Conservation (phyloP, 768 basidiomycete species). For the Exidia glandulosa region DNA sequence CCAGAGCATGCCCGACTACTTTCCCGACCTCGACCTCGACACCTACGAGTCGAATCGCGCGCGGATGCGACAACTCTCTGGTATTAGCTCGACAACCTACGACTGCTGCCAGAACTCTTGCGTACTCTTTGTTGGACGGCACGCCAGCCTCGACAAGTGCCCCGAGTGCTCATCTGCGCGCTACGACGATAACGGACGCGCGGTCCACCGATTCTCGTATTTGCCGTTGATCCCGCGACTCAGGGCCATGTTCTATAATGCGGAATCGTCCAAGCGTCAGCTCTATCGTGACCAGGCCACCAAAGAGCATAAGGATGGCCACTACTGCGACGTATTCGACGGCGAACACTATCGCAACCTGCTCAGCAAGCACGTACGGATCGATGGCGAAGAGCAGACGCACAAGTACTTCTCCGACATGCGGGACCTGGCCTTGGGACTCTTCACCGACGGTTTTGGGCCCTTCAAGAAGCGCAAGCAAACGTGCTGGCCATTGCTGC, state of each 20-base stretch:
- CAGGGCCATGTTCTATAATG: slow-evolving; percentile 13
- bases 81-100: slow-evolving; percentile 21
- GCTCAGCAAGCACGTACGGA: slow-evolving; percentile 11
- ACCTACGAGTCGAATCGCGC: slow-evolving; percentile 4
- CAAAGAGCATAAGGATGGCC: slow-evolving; percentile 12
- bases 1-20: slow-evolving; percentile 13
- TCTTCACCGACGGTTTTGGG: slow-evolving; percentile 33
- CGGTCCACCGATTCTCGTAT: slow-evolving; percentile 23
- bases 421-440: slow-evolving; percentile 31
- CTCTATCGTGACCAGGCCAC: slow-evolving; percentile 16
- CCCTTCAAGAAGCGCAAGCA: slow-evolving; percentile 23
- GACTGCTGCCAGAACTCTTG: slow-evolving; percentile 36
- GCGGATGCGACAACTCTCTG: slow-evolving; percentile 20
- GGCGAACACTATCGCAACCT: slow-evolving; percentile 19
- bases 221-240: slow-evolving; percentile 30
- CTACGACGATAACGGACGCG: slow-evolving; percentile 10
- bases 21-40: slow-evolving; percentile 9
- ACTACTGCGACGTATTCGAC: slow-evolving; percentile 29
- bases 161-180: slow-evolving; percentile 24
- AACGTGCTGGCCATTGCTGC: slow-evolving; percentile 31
- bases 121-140: slow-evolving; percentile 23
- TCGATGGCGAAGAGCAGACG: slow-evolving; percentile 14
- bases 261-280: slow-evolving; percentile 13
- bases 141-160: slow-evolving; percentile 19
- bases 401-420: slow-evolving; percentile 26